Evolutionary conservation across 2,329 filamentous ascomycete genomes (phyloP).

Genomic region (Colletotrichum lindemuthianum): DNA sequence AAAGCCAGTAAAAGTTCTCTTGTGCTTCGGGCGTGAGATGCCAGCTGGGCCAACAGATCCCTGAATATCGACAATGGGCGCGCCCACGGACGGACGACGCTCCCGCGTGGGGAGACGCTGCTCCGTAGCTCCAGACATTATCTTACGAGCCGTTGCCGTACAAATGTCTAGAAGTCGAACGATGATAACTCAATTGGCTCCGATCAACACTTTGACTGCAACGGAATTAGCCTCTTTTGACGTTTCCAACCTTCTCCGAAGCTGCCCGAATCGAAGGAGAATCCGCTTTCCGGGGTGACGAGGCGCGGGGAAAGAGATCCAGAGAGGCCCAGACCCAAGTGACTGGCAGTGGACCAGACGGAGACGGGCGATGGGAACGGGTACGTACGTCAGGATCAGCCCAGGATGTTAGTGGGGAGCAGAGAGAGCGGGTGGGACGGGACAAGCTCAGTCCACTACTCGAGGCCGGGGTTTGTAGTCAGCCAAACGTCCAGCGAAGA

Average conservation of each 20-base stretch:
- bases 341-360: slow-evolving; percentile 20
- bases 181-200: slow-evolving; percentile 14
- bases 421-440: slow-evolving; percentile 25
- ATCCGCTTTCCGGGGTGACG: too few relatives aligned
- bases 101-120: slow-evolving; percentile 67
- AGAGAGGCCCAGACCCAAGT: slow-evolving; percentile 19
- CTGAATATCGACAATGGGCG: slow-evolving; percentile 86
- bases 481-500: slow-evolving; percentile 8
- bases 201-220: not conserved
- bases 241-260: slow-evolving; percentile 1
- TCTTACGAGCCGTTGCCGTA: slow-evolving; percentile 9
- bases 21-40: slow-evolving; percentile 91
- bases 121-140: slow-evolving; percentile 45
- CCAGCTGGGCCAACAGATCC: slow-evolving; percentile 89
- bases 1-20: slow-evolving; percentile 95
- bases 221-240: not conserved
- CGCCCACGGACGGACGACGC: slow-evolving; percentile 82
- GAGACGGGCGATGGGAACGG: not conserved
- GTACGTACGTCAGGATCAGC: slow-evolving; percentile 26
- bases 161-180: not conserved
- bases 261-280: too few relatives aligned
- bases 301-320: too few relatives aligned
- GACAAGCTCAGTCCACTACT: slow-evolving; percentile 34
- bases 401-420: slow-evolving; percentile 32
- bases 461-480: slow-evolving; percentile 18